phyloP scores from a whole-genome alignment of 1,284 basidiomycete genomes.

The Chiua sp. region DNA sequence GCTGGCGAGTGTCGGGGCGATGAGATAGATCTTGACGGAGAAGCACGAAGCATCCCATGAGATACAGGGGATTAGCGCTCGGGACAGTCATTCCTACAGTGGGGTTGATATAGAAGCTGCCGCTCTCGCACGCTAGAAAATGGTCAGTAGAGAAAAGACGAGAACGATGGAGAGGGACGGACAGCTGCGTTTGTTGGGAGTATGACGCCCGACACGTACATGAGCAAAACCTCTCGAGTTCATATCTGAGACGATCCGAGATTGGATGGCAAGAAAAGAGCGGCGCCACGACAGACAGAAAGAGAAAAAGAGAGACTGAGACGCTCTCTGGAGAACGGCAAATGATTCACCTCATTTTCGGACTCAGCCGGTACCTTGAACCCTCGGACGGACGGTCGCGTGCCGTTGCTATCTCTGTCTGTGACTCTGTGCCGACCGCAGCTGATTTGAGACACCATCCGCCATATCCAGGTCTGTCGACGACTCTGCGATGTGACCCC shows the following conservation, averaged over 20 bases:
- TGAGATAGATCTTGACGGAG: conserved; percentile 77
- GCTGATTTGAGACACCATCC: neutral
- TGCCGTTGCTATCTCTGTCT: conserved; percentile 17
- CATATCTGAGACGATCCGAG: conserved; percentile 33
- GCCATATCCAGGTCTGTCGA: conserved; percentile 45
- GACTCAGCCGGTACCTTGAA: conserved; percentile 36
- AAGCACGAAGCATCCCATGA: conserved; percentile 76
- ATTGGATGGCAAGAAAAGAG: conserved; percentile 29
- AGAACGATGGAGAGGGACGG: neutral
- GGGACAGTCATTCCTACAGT: conserved; percentile 57
- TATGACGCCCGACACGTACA: conserved; percentile 30
- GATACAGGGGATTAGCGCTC: conserved; percentile 62
- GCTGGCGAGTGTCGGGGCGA: conserved; percentile 52
- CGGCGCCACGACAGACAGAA: conserved; percentile 30
- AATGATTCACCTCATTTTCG: conserved; percentile 22
- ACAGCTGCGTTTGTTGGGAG: conserved; percentile 29
- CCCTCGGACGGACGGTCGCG: conserved; percentile 13
- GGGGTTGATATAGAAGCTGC: conserved; percentile 74
- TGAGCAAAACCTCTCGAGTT: too few species aligned
- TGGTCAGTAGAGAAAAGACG: conserved; percentile 3
- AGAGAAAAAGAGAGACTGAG: conserved; percentile 22
- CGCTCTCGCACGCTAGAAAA: conserved; percentile 53
- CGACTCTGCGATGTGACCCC: conserved; percentile 34
- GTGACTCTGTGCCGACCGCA: neutral
- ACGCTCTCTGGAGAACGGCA: conserved; percentile 7